Base-by-base conservation (phyloP, 2,329 filamentous ascomycete species). In the Hypomyces rosellus region DNA sequence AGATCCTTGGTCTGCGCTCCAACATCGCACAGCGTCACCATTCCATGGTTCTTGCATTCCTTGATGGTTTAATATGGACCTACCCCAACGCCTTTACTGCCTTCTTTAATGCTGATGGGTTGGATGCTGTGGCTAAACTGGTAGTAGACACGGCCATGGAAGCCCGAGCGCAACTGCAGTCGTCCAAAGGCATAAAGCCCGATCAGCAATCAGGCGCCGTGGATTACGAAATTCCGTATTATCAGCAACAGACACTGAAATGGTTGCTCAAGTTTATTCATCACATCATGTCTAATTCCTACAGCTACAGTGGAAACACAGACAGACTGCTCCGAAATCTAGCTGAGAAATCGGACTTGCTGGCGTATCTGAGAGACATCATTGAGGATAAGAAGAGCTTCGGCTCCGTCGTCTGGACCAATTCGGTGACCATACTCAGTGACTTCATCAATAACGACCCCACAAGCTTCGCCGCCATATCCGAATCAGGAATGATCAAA, bases 391-490 rank as follows among this genome's bases (percentile, higher is more conserved):
- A 88, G 36, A 75, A 75, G 47, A 76, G 84, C 36, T 99, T 91
- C 64, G 93, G 93, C 12, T 93, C 92, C 2, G 86, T 93, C 52
- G 89, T 97, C 5, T 99, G 93, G 93, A 96, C 90, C 45, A 91
- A 91, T 65, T 87, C 90, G 6, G 89, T 96, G 54, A 91, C 86
- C 49, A 92, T 96, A 50, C 74, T 99, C 46, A 93, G 89, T 63
- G 92, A 89, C 60, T 99, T 99, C 68, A 95, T 99, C 61, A 95
- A 99, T 69, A 96, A 97, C 63, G 93, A 99, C 62, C 93, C 93
- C 0, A 99, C 93, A 1, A 99, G 93, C 67, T 99, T 96, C 65
- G 86, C 89, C 25, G 89, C 96, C 20, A 93, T 99, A 57, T 89
- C 89, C 13, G 93, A 99, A 69, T 92, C 93, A 46, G 90, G 90